Base-by-base conservation (phyloP, 2,329 filamentous ascomycete species). In the Trichophaea hybrida region DNA sequence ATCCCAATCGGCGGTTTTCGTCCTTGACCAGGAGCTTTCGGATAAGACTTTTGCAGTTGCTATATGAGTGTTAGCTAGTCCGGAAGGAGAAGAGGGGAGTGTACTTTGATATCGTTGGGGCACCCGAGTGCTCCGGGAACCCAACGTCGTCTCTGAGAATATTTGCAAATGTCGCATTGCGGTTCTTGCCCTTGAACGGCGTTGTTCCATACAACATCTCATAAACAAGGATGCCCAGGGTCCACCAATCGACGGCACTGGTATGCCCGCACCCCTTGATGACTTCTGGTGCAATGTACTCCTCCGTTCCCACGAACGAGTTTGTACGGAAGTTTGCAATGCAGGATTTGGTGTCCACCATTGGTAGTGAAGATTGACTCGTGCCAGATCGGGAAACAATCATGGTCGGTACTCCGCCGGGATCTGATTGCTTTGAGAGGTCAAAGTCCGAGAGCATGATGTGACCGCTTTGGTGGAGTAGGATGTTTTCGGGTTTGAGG, bases 361-460 rank as follows among this genome's bases (percentile, higher is more conserved):
- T 93, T 12, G 91, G 91, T 66, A 96, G 77, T 48, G 88, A 90
- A 62, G 84, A 88, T 6, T 86, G 85, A 58, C 88, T 91, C 43
- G 88, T 84, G 57, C 90, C 90, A 67, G 87, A 90, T 49, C 78
- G 75, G 67, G 87, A 88, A 62, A 96, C 80, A 69, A 98, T 96
- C 91, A 98, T 97, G 31, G 90, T 96, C 53, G 93, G 93, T 70
- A 91, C 91, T 75, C 93, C 93, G 70, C 90, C 93, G 13, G 88
- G 84, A 66, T 94, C 93, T 5, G 93, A 98, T 74, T 98, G 93
- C 74, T 98, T 98, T 7, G 90, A 96, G 63, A 98, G 75, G 73
- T 98, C 93, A 73, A 98, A 98, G 75, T 98, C 93, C 62, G 93
- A 97, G 72, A 98, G 80, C 93, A 98, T 98, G 69, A 98, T 98